Evolutionary conservation across 345 rosid genomes (phyloP).

Genomic region (Populus simonii): DNA sequence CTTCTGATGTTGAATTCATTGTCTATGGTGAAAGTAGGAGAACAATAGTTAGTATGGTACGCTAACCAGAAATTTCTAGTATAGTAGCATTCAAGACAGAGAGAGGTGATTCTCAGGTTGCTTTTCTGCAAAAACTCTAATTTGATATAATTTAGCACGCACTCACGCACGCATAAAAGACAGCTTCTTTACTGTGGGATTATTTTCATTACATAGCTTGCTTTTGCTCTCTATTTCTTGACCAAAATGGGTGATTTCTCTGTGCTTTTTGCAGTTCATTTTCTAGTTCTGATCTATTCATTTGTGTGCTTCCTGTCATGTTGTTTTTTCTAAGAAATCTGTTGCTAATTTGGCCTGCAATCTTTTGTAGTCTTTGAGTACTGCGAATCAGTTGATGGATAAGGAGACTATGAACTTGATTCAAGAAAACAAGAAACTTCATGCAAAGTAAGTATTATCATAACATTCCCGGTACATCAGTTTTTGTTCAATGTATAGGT

Average conservation of each 20-base stretch:
- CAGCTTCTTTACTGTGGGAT: not conserved
- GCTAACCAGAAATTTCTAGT: not conserved
- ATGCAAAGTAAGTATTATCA: slow-evolving; percentile 46
- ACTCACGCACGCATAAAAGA: not conserved
- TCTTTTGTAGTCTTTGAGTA: slow-evolving; percentile 27
- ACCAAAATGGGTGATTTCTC: not conserved
- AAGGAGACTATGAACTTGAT: slow-evolving; percentile 43
- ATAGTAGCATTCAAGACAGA: not conserved
- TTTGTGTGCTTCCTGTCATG: not conserved
- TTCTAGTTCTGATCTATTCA: not conserved
- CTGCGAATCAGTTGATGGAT: slow-evolving; percentile 27
- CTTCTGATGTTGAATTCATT: not conserved
- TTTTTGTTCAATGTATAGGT: not conserved
- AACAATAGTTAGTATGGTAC: no score
- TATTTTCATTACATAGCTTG: not conserved
- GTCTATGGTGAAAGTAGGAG: not conserved
- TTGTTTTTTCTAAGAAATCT: not conserved
- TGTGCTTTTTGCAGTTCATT: not conserved
- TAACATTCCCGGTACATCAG: no score
- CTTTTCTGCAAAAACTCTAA: not conserved
- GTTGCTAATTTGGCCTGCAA: not conserved
- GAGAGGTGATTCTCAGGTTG: not conserved
- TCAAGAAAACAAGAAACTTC: slow-evolving; percentile 65
- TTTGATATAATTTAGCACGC: not conserved
- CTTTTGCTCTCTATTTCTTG: not conserved